Evolutionary conservation across 2,329 filamentous ascomycete genomes (phyloP).

Genomic region (Penicillium sp.): DNA sequence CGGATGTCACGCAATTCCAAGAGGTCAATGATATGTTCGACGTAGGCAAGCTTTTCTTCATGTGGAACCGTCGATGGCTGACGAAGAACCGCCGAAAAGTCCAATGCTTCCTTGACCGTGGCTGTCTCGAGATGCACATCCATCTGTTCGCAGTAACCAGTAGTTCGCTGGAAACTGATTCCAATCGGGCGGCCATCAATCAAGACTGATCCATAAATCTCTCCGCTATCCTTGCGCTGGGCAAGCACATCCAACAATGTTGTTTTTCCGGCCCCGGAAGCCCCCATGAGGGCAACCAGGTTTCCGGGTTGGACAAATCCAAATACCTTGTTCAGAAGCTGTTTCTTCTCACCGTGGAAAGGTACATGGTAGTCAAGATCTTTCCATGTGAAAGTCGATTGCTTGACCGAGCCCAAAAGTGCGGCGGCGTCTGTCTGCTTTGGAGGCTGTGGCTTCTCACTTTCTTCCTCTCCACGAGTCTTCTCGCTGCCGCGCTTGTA

Average conservation of each 20-base stretch:
- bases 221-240: slow-evolving; percentile 44
- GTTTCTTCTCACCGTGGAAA: slow-evolving; percentile 44
- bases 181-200: slow-evolving; percentile 45
- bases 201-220: slow-evolving; percentile 42
- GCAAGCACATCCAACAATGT: slow-evolving; percentile 48
- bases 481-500: slow-evolving; percentile 35
- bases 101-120: slow-evolving; percentile 62
- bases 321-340: slow-evolving; percentile 58
- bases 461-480: neutral
- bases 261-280: slow-evolving; percentile 66
- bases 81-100: slow-evolving; percentile 62
- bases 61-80: slow-evolving; percentile 54
- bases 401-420: slow-evolving; percentile 56
- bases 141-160: slow-evolving; percentile 59
- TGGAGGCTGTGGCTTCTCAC: neutral
- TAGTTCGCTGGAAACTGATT: slow-evolving; percentile 49
- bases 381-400: slow-evolving; percentile 76
- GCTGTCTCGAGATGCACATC: slow-evolving; percentile 63
- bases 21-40: slow-evolving; percentile 63
- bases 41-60: slow-evolving; percentile 63
- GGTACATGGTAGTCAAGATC: slow-evolving; percentile 68
- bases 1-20: slow-evolving; percentile 64
- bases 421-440: slow-evolving; percentile 1
- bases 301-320: slow-evolving; percentile 73
- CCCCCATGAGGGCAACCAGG: slow-evolving; percentile 76